Evolutionary conservation across 768 basidiomycete species (phyloP), one percentile per base, ranked within the genome.

Genomic region (Pulveroboletus frians): DNA sequence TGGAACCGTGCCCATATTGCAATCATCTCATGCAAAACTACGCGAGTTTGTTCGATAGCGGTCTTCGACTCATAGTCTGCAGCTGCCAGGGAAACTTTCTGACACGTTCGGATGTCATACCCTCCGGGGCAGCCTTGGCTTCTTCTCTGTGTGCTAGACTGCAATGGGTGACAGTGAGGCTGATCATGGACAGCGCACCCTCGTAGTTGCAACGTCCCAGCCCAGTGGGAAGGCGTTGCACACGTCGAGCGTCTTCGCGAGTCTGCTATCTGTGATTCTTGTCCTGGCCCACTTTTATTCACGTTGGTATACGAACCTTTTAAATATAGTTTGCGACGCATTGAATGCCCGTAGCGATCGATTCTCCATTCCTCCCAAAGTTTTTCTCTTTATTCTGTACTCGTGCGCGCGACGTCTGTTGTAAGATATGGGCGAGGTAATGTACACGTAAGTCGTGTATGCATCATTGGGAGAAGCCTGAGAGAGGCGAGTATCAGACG

Each of bases 121-220:
- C 55, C 27, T 44, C 66, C 10, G 30, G 59, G 34, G 34, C 41
- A 65, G 30, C 59, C 59, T 76, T 31, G 74, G 68, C 2, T 49
- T 49, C 27, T 43, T 49, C 11, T 49, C 47, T 13, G 32, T 43
- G 6, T 49, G 47, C 18, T 32, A 49, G 10, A 36, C 27, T 7
- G 43, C 47, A 11, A 36, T 34, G 4, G 43, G 43, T 4, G 43
- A 46, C 3, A 23, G 23, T 23, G 23, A 23, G 23, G 23, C 5
- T 7, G 35, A 27, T 46, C 2, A 21, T 34, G 17, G 10, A 30
- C 14, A 35, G 21, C n/a, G 35, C 37, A 20, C 46, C n/a, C 47
- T 26, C 7, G 8, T 0, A 20, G 39, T 10, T 26, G 29, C 20
- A 36, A 35, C 9, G 29, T 30, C 36, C 41, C 30, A 9, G 21